Percentiles rank a stretch among this genome's conserved stretches.
These are phyloP conservation scores for Solanum peruvianum DNA, from an alignment of 257 asterid species.

Conservation along the genomic window DNA sequence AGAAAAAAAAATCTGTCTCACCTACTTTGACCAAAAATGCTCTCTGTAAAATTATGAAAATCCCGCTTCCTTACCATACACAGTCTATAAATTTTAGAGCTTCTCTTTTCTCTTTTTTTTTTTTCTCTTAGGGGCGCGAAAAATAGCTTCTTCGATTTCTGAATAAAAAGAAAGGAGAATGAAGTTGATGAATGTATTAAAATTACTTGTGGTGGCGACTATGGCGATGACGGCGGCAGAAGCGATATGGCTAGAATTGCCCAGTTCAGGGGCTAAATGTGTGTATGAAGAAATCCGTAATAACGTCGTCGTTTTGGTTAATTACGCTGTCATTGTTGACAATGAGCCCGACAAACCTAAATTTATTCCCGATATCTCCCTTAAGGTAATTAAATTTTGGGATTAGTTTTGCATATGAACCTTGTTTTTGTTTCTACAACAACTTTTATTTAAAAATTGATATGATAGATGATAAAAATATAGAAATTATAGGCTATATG, in stretches of 20 bases:
- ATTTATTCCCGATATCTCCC: conserved; percentile 35
- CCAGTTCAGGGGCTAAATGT: conserved; percentile 53
- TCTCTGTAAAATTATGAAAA: not conserved
- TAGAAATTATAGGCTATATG: not conserved
- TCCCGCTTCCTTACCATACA: not conserved
- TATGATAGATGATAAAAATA: not conserved
- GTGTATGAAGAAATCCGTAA: conserved; percentile 50
- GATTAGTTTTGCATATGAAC: not conserved
- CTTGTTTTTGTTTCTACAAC: not conserved
- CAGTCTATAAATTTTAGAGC: not conserved
- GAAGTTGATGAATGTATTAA: not conserved
- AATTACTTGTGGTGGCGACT: not conserved
- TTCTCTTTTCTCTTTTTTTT: not conserved
- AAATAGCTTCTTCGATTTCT: not conserved
- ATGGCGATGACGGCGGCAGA: conserved; percentile 25
- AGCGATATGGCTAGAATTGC: conserved; percentile 62
- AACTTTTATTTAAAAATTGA: not conserved
- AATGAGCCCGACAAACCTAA: conserved; percentile 15
- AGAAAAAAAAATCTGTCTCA: not conserved
- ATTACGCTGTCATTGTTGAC: conserved; percentile 49
- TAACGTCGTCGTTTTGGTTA: conserved; percentile 56
- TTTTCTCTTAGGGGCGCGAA: not conserved
- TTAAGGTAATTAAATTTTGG: conserved; percentile 27
- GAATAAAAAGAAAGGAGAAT: not conserved
- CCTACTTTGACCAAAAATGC: not conserved